Percentiles rank a stretch among this genome's conserved stretches.
These are phyloP conservation scores for Aspergillus jensenii DNA, from an alignment of 2,329 filamentous ascomycete species.

Conservation along the genomic window DNA sequence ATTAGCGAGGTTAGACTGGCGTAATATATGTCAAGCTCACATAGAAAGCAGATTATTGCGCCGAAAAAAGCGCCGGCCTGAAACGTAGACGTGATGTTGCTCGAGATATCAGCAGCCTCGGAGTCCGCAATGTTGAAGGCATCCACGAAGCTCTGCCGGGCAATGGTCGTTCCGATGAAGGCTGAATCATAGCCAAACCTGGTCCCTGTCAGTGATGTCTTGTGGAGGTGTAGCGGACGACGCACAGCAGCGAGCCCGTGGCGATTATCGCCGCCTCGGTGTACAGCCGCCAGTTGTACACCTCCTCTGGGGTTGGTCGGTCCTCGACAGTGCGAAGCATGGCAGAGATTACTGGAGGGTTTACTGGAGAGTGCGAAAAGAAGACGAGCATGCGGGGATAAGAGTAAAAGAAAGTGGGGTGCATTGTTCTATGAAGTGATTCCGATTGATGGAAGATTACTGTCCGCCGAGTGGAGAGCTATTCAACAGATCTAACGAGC, in stretches of 20 bases:
- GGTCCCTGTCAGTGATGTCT: constrained; percentile 17
- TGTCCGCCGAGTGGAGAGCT: not conserved
- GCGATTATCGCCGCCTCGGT: constrained; percentile 50
- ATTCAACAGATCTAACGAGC: no score
- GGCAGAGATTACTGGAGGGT: not conserved
- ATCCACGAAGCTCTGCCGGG: constrained; percentile 48
- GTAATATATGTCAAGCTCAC: not conserved
- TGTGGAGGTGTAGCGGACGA: constrained; percentile 1
- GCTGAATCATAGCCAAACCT: constrained; percentile 56
- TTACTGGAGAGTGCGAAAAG: no score
- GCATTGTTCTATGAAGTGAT: not conserved
- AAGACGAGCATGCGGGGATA: not conserved
- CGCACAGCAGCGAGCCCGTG: constrained; percentile 44
- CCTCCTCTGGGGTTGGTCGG: constrained; percentile 55
- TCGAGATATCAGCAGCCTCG: constrained; percentile 42
- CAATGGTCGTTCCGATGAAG: constrained; percentile 57
- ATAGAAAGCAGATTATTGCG: constrained; percentile 48
- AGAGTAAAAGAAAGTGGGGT: not conserved
- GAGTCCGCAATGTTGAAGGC: constrained; percentile 44
- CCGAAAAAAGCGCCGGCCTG: constrained; percentile 56
- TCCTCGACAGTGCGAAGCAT: constrained; percentile 41
- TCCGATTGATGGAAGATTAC: not conserved
- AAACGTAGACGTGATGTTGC: constrained; percentile 51
- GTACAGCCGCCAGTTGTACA: constrained; percentile 56
- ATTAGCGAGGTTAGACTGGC: no score